Evolutionary conservation across 306 rosid genomes (phyloP), one percentile per base, ranked within the genome.

Genomic region (Vigna trinervia): DNA sequence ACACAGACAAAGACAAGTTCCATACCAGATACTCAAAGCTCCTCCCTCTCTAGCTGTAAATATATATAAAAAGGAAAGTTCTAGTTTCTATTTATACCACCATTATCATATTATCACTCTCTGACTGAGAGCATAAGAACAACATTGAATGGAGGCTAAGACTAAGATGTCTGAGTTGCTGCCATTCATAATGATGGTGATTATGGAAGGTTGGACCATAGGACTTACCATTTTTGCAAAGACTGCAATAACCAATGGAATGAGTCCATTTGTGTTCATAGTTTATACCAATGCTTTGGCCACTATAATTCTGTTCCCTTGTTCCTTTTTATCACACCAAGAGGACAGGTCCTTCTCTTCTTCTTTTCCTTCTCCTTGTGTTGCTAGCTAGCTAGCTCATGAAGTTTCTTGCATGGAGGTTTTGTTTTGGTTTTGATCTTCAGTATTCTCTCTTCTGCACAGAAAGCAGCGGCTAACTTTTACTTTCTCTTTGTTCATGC

Each of bases 251-350:
- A 88, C 91, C 6, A 85, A 83, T 66, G 96, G 96, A 68, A 82
- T 90, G 90, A 90, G 83, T 30, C 92, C 91, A 20, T 83, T 85
- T 67, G 96, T 94, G 17, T 90, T 91, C 81, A 90, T 91, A 73
- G 84, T 90, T 15, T 89, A 90, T 65, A 70, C 88, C 3, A 93
- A 90, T 68, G 82, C 82, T 59, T 76, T 90, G 73, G 86, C 91
- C 68, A 79, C 96, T 53, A 6, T 80, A 19, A 6, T 90, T 19
- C 88, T 91, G 57, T 83, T 91, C 54, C 91, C 90, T 59, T 80
- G 77, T 65, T 90, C 94, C 61, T 83, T 84, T 86, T 54, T 90
- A 17, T 86, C 53, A 59, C 86, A 78, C 61, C 68, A 79, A 69
- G 63, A 58, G 57, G 73, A 83, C 80, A 86, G 90, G 88, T 90